phyloP scores from a whole-genome alignment of 1,284 basidiomycete species.

The Cryptococcus maquisensis region DNA sequence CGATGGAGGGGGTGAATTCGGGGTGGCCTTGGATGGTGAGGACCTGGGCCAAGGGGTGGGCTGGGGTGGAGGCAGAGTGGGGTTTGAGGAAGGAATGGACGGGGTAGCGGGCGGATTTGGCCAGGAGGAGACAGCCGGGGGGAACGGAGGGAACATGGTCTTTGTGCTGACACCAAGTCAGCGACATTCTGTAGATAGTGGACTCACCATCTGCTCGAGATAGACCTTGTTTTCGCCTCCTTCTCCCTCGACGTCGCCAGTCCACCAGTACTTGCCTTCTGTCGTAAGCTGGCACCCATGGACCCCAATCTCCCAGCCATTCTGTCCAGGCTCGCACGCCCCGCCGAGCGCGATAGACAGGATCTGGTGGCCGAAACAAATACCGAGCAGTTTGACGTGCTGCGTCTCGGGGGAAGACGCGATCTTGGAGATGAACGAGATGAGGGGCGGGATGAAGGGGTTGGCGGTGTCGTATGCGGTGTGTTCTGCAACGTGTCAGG shows the following conservation, averaged over 20 bases:
- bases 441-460: conserved; percentile 33
- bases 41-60: conserved; percentile 43
- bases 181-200: not conserved
- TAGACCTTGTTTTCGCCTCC: conserved; percentile 42
- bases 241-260: conserved; percentile 39
- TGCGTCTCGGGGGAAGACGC: conserved; percentile 21
- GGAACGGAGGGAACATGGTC: conserved; percentile 52
- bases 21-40: conserved; percentile 53
- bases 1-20: conserved; percentile 53
- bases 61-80: conserved; percentile 42
- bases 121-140: conserved; percentile 49
- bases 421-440: conserved; percentile 34
- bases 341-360: conserved; percentile 53
- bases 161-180: conserved; percentile 41
- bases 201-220: conserved; percentile 52
- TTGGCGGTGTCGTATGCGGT: conserved; percentile 37
- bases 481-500: conserved; percentile 27
- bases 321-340: conserved; percentile 44
- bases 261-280: conserved; percentile 46
- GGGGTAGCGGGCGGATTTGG: conserved; percentile 46
- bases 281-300: conserved; percentile 48
- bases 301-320: conserved; percentile 55
- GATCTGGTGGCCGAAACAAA: conserved; percentile 57
- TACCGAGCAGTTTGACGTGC: conserved; percentile 44
- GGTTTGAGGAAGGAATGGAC: conserved; percentile 52